Evolutionary conservation across 73 alveolate species (phyloP).

Genomic region (Tetrahymena elliotti): DNA sequence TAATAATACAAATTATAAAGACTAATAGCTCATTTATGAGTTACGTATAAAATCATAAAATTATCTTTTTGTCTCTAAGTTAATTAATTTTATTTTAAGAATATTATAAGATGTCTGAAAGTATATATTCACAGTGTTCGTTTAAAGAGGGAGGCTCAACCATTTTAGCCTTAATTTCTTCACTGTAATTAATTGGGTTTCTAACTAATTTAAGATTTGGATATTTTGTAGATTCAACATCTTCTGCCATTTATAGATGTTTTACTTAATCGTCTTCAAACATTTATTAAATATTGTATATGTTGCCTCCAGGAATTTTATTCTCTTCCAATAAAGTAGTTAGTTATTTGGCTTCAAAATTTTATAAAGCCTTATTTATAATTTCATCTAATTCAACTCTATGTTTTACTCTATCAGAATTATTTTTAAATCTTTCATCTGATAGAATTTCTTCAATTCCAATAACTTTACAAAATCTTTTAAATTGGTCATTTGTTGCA

Average conservation of each 20-base stretch:
- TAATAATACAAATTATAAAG: too few relatives aligned
- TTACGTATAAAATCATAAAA: background rate
- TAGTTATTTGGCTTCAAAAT: slow-evolving; percentile 35
- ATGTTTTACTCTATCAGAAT: slow-evolving; percentile 28
- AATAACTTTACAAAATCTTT: slow-evolving; percentile 38
- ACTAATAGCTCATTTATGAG: too few relatives aligned
- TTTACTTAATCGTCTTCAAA: slow-evolving; percentile 36
- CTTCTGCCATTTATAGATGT: slow-evolving; percentile 9
- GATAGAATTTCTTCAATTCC: slow-evolving; percentile 32
- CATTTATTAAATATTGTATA: slow-evolving; percentile 26
- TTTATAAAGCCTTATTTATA: slow-evolving; percentile 23
- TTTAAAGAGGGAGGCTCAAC: slow-evolving; percentile 56
- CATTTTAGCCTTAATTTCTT: slow-evolving; percentile 15
- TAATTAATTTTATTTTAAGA: background rate
- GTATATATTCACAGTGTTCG: slow-evolving; percentile 50
- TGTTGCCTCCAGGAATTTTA: slow-evolving; percentile 50
- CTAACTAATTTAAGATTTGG: slow-evolving; percentile 31
- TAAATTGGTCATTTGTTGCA: slow-evolving; percentile 60
- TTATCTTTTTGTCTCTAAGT: background rate
- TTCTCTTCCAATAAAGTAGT: slow-evolving; percentile 16
- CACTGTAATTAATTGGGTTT: slow-evolving; percentile 32
- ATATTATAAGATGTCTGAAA: background rate
- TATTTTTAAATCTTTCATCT: slow-evolving; percentile 23
- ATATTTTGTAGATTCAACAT: slow-evolving; percentile 27
- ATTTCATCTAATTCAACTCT: slow-evolving; percentile 28